Conservation (phyloP, 2,329 filamentous ascomycete species). For the Trichothecium roseum region DNA sequence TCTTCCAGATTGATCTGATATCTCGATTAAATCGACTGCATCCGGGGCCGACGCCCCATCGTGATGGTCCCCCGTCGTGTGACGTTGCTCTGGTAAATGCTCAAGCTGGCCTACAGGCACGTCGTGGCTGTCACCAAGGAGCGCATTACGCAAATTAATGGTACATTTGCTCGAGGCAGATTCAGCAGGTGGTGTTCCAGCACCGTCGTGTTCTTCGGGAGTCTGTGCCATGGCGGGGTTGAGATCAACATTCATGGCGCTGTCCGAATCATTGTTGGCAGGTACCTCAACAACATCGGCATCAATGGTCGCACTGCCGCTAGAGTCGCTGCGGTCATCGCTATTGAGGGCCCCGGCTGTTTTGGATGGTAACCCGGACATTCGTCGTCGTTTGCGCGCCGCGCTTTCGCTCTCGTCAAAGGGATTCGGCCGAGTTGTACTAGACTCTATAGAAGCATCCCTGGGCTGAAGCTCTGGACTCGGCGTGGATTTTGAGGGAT, state of each 20-base stretch:
- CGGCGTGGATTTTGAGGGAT: constrained; percentile 29
- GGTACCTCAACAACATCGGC: not conserved
- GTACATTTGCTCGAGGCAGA: constrained; percentile 48
- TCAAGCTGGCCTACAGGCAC: too few species aligned
- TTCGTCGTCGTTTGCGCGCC: constrained; percentile 52
- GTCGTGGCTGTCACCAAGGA: constrained; percentile 1
- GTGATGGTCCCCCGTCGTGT: too few species aligned
- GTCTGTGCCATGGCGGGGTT: not conserved
- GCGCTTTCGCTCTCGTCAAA: constrained; percentile 48
- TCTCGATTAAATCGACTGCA: not conserved
- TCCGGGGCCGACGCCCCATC: too few species aligned
- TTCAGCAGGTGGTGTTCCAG: constrained; percentile 20
- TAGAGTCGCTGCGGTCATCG: not conserved
- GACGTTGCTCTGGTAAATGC: too few species aligned
- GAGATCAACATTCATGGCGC: not conserved
- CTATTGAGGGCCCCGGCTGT: not conserved
- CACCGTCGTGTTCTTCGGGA: constrained; percentile 25
- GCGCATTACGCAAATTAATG: constrained; percentile 44
- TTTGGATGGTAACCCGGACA: constrained; percentile 13
- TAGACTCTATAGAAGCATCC: constrained; percentile 51
- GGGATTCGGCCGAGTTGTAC: constrained; percentile 52
- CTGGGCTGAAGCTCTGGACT: constrained; percentile 44
- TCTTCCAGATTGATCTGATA: not conserved
- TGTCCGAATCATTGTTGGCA: not conserved
- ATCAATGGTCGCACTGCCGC: not conserved